phyloP scores from a whole-genome alignment of 1,139 yeast species.

The Scheffersomyces parashehatae region DNA sequence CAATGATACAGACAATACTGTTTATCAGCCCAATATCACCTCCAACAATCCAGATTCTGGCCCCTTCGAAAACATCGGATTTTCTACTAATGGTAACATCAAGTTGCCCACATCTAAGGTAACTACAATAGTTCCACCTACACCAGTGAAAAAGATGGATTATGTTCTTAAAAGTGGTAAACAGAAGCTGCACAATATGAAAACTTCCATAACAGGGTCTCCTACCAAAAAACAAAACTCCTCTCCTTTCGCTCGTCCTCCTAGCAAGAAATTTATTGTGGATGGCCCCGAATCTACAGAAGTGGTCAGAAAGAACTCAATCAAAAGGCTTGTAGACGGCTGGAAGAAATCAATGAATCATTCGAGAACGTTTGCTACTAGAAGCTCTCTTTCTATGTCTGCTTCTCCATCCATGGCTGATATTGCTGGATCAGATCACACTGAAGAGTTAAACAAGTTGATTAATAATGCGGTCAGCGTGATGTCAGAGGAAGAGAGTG shows the following conservation, averaged over 20 bases:
- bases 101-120: slow-evolving; percentile 51
- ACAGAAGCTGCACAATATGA: slow-evolving; percentile 5
- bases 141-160: slow-evolving; percentile 69
- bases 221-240: neutral
- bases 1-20: neutral
- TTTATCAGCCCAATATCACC: neutral
- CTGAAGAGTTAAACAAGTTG: slow-evolving; percentile 1
- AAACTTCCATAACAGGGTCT: neutral
- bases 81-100: slow-evolving; percentile 51
- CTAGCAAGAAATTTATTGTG: neutral
- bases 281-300: slow-evolving; percentile 12
- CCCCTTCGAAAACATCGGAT: slow-evolving; percentile 34
- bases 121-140: slow-evolving; percentile 54
- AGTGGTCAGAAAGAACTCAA: slow-evolving; percentile 35
- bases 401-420: neutral
- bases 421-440: slow-evolving; percentile 1
- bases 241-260: neutral
- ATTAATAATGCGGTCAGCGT: slow-evolving; percentile 7
- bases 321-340: slow-evolving; percentile 42
- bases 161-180: slow-evolving; percentile 20
- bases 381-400: neutral
- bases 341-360: slow-evolving; percentile 35
- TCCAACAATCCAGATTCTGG: slow-evolving; percentile 7
- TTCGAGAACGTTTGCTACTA: slow-evolving; percentile 8
- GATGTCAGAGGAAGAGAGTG: slow-evolving; percentile 11